Base-by-base conservation (phyloP, 2,329 filamentous ascomycete genomes). In the Falciphora oryzae region DNA sequence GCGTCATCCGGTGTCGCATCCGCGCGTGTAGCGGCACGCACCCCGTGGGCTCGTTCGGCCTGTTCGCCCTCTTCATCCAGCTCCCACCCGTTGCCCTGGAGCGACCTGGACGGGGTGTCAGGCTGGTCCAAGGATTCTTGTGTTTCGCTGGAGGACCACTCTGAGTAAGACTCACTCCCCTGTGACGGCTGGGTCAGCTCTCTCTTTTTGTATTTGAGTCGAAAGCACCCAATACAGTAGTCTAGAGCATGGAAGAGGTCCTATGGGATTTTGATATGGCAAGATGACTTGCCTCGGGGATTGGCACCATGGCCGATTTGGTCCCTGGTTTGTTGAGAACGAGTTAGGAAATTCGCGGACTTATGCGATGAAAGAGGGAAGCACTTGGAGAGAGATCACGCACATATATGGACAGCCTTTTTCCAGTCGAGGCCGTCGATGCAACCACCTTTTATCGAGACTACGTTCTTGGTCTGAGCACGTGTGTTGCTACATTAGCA, bases 401-500 rank as follows among this genome's bases (percentile, higher is more conserved):
- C 22, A 60, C 85, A 90, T 69, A 91, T 86, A 76, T 91, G 88
- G 68, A 85, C 83, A 32, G 86, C 86, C 3, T 73, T 76, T 16
- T 73, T 77, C 84, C 87, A 86, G 73, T 87, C 82, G 27, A 91
- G 76, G 1, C 83, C 86, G 7, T 86, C 81, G 59, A 91, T 79
- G 70, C 88, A 89, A 57, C 87, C 88, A 14, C 85, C 88, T 71
- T 90, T 90, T 59, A 91, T 81, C 22, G 84, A 85, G 57, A 89
- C 82, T 61, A 87, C 80, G 66, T 83, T 82, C 68, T 88, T 85
- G 14, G 80, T 77, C 83, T 83, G 65, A 27, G 22, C 2, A 16
- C 4, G 61, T 27, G 63, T 14, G 27, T 58, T 16, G 22, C 50
- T 50, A n/a, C 22, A 57, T 38, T 14, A 28, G 29, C 44, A 14